Base-by-base conservation (phyloP, 495 filamentous ascomycete genomes). In the Neurospora cerealis region DNA sequence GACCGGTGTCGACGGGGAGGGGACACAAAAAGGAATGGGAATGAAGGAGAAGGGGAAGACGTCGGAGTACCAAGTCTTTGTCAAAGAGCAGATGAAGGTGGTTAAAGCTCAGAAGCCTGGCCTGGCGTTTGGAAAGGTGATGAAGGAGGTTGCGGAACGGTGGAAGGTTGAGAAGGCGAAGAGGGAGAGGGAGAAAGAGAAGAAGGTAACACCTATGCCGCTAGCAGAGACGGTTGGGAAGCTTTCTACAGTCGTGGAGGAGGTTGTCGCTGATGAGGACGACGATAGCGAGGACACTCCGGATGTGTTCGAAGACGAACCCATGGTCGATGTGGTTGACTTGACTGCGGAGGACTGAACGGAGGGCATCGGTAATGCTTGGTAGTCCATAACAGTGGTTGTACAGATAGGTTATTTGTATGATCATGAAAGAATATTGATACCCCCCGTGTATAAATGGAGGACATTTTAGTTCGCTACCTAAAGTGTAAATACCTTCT, bases 51-150 rank as follows among this genome's bases (percentile, higher is more conserved):
- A 39, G 38, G 38, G 38, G 9, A 39, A 39, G 9, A 39, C 9
- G 38, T 39, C 38, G 38, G 38, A 42, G 69, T 95, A 93, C 80
- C 88, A 93, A 77, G 77, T 81, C 9, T 95, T 91, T 80, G 85
- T 93, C 70, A 91, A 91, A 79, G 86, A 87, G 70, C 84, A 90
- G 75, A 92, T 91, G 85, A 81, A 78, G 70, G 74, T 80, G 48
- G 80, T 93, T 1, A 89, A 84, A 81, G 75, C 76, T 42, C 83
- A 86, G 76, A 86, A 90, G 73, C 86, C 86, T 0, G 78, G 77
- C 13, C 83, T 78, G 60, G 85, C 87, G 6, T 87, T 87, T 80
- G 91, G 89, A 81, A 90, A 90, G 69, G 83, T 91, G n/a, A 91
- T 92, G 90, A 83, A 81, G 79, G 76, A 86, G 17, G 81, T 91